Evolutionary conservation across 345 rosid species (phyloP), one percentile per base, ranked within the genome.

Genomic region (Hevea brasiliensis): DNA sequence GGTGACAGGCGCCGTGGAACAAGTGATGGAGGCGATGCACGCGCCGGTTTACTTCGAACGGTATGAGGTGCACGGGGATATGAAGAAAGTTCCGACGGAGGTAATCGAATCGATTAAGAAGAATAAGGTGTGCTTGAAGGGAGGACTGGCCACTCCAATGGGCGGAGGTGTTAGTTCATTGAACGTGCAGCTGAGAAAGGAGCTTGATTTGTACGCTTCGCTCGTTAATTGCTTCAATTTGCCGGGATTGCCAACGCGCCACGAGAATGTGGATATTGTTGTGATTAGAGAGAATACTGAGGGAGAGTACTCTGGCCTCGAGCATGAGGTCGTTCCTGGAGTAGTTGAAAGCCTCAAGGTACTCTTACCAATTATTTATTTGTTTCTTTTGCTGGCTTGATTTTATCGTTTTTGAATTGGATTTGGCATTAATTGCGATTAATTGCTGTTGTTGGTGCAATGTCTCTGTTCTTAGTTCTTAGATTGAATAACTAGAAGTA

Each of bases 281-380:
- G 97, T 92, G 40, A 88, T 94, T 55, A 84, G 98, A 75, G 99
- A 94, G 83, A 92, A 94, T 59, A 94, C 97, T 0, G 98, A 94
- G 81, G 98, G 98, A 2, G 98, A 94, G 65, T 92, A 94, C 72
- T 44, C 95, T 5, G 98, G 98, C 0, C 90, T 94, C 6, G 97
- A 94, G 62, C 97, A 94, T 67, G 97, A 94, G 82, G 98, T 92
- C 65, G 94, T 94, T 70, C 95, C 95, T 20, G 98, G 98, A 37
- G 98, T 90, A 32, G 95, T 94, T 7, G 98, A 94, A 76, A 90
- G 97, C 82, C 97, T 94, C 75, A 94, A 94, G 97, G 97, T 95
- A 81, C 24, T 58, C 41, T 70, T 27, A 13, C 13, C 45, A 17
- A 32, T 29, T 15, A 32, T 13, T 14, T 51, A 1, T 48, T 26